A percentile compares a stretch with the other conserved stretches of the same genome.
These are phyloP conservation scores for Hymenoscyphus occultus DNA, from an alignment of 2,329 filamentous ascomycete species.

Conservation along the genomic window DNA sequence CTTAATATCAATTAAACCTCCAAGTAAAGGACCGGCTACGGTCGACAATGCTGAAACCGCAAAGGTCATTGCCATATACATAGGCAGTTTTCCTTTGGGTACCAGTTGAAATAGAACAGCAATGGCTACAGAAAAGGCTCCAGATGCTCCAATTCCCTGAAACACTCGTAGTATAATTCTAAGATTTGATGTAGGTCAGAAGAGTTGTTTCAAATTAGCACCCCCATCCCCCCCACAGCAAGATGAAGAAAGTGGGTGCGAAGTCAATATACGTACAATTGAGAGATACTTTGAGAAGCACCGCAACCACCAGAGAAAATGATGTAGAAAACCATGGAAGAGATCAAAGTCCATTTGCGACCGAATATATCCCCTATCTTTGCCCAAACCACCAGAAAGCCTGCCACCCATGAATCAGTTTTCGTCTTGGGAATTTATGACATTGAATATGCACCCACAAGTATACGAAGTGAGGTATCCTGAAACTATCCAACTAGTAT, in stretches of 20 bases:
- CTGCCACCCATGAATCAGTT: neutral
- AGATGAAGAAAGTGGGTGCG: too few species aligned
- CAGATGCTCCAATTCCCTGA: neutral
- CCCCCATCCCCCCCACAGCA: too few species aligned
- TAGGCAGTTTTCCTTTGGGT: neutral
- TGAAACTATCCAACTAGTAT: slow-evolving; percentile 7
- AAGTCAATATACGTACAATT: slow-evolving; percentile 13
- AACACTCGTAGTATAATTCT: slow-evolving; percentile 1
- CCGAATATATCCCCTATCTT: slow-evolving; percentile 15
- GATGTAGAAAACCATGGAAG: slow-evolving; percentile 5
- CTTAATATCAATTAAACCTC: neutral
- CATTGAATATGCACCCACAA: neutral
- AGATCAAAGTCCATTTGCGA: slow-evolving; percentile 6
- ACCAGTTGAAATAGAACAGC: neutral
- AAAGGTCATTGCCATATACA: neutral
- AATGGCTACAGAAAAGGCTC: neutral
- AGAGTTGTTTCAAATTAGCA: too few species aligned
- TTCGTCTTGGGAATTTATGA: neutral
- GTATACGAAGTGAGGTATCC: slow-evolving; percentile 7
- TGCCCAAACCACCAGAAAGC: slow-evolving; percentile 11
- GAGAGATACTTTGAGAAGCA: slow-evolving; percentile 17
- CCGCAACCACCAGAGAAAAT: slow-evolving; percentile 13
- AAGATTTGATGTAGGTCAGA: neutral
- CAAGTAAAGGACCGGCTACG: neutral
- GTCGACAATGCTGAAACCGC: neutral